A percentile compares a stretch with the other conserved stretches of the same genome.
These are phyloP conservation scores for Torulaspora franciscae DNA, from an alignment of 805 yeast species.

Conservation along the genomic window DNA sequence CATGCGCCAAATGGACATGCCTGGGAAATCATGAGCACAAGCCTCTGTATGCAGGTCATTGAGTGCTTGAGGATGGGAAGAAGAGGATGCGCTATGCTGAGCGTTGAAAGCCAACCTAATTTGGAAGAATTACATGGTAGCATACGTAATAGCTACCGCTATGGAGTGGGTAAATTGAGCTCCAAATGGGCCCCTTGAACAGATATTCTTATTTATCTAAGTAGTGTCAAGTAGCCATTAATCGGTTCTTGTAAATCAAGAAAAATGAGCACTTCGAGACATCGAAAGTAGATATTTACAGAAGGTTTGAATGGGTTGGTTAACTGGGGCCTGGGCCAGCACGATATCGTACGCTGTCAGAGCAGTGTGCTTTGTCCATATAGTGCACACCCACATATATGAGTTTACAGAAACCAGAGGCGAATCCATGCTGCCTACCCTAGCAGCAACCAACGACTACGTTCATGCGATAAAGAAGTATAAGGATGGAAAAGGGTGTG, in stretches of 20 bases:
- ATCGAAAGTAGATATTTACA: background rate
- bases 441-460: slow-evolving; percentile 67
- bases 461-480: slow-evolving; percentile 68
- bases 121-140: background rate
- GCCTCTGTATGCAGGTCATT: slow-evolving; percentile 11
- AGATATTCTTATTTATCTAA: background rate
- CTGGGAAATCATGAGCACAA: slow-evolving; percentile 6
- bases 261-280: background rate
- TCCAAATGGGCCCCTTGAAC: slow-evolving; percentile 7
- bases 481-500: slow-evolving; percentile 58
- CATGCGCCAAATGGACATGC: background rate
- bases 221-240: background rate
- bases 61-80: slow-evolving; percentile 17
- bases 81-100: slow-evolving; percentile 12
- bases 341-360: slow-evolving; percentile 50
- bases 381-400: slow-evolving; percentile 59
- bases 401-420: slow-evolving; percentile 83
- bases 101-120: background rate
- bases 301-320: background rate
- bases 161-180: slow-evolving; percentile 2
- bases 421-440: slow-evolving; percentile 92
- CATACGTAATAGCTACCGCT: slow-evolving; percentile 3
- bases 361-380: slow-evolving; percentile 61
- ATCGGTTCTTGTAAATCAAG: background rate
- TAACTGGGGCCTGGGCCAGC: slow-evolving; percentile 15